These are phyloP conservation scores for Populus tremula DNA, from an alignment of 345 rosid genomes.

Conservation along the genomic window DNA sequence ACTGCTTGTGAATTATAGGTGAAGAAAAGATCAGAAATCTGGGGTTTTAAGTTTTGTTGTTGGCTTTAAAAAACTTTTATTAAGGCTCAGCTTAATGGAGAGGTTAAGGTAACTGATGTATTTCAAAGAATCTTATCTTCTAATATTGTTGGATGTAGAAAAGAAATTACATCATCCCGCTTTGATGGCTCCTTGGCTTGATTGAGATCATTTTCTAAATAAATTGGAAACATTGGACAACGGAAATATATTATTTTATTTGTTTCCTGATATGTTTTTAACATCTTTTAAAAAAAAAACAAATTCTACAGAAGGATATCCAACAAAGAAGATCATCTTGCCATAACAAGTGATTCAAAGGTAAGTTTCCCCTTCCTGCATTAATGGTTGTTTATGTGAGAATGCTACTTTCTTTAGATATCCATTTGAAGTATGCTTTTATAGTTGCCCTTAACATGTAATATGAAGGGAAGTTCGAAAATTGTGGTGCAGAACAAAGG, in stretches of 20 bases:
- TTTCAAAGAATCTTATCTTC: not conserved
- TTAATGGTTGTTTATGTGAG: not conserved
- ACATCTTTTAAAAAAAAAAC: not conserved
- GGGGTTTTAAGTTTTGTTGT: not conserved
- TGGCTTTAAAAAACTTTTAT: not conserved
- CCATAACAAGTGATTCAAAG: constrained; percentile 40
- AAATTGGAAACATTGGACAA: not conserved
- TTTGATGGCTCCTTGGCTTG: too few relatives aligned
- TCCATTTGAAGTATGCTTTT: not conserved
- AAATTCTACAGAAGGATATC: constrained; percentile 34
- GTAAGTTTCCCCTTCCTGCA: constrained; percentile 24
- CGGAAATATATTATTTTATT: not conserved
- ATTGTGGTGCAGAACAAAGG: constrained; percentile 38
- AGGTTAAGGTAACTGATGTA: not conserved
- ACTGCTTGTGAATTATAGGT: not conserved
- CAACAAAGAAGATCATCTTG: constrained; percentile 28
- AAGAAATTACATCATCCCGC: too few relatives aligned
- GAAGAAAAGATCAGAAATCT: not conserved
- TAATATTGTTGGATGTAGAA: too few relatives aligned
- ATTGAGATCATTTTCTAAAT: too few relatives aligned
- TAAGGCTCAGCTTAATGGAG: not conserved
- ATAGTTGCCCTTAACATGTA: constrained; percentile 6
- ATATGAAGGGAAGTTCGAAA: constrained; percentile 39
- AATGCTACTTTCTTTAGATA: not conserved
- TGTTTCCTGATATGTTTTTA: not conserved